phyloP scores from a whole-genome alignment of 2,329 filamentous ascomycete genomes.

The Aspergillus latus region DNA sequence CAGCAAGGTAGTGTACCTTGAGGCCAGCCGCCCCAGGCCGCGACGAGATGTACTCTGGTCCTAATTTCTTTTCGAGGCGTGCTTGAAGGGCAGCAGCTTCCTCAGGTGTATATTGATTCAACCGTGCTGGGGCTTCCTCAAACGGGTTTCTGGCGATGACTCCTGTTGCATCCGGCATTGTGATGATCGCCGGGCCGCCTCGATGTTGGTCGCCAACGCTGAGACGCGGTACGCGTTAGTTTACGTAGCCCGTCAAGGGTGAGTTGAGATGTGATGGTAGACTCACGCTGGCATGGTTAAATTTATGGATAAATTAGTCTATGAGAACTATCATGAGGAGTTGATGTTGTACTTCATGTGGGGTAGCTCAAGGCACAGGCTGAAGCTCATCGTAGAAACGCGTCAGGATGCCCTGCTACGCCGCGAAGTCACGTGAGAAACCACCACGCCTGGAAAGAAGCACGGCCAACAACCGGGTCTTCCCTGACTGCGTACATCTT shows the following conservation, averaged over 20 bases:
- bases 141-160: slow-evolving; percentile 69
- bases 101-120: slow-evolving; percentile 81
- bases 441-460: no score
- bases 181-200: slow-evolving; percentile 41
- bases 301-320: slow-evolving; percentile 10
- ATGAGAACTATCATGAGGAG: slow-evolving; percentile 10
- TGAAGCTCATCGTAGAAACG: slow-evolving; percentile 19
- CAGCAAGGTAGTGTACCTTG: slow-evolving; percentile 91
- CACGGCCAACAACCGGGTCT: no score
- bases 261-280: background rate
- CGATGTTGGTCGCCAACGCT: slow-evolving; percentile 71
- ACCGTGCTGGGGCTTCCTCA: slow-evolving; percentile 65
- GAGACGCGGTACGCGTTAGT: slow-evolving; percentile 27
- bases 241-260: background rate
- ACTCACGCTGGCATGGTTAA: slow-evolving; percentile 51
- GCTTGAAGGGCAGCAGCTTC: slow-evolving; percentile 86
- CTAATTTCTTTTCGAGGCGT: slow-evolving; percentile 86
- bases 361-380: background rate
- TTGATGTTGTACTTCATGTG: background rate
- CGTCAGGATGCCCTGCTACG: slow-evolving; percentile 24
- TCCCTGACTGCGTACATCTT: no score
- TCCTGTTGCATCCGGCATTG: slow-evolving; percentile 36
- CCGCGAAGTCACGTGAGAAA: slow-evolving; percentile 36
- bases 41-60: slow-evolving; percentile 91
- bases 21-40: slow-evolving; percentile 78